Base-by-base conservation (phyloP, 495 filamentous ascomycete species). In the Penicillium coprophilum region DNA sequence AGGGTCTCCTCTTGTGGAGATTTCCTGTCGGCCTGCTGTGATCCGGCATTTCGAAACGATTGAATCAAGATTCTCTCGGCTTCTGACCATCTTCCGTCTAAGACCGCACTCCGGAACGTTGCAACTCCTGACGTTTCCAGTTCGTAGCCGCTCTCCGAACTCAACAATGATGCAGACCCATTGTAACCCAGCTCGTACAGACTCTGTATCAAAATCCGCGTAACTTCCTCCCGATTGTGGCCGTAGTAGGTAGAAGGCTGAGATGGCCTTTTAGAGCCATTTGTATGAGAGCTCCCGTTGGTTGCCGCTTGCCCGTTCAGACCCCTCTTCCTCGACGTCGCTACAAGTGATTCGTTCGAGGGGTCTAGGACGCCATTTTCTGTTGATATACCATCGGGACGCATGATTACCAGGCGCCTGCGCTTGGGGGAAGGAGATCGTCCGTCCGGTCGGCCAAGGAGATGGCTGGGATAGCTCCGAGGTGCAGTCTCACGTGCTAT, bases 161-260 rank as follows among this genome's bases (percentile, higher is more conserved):
- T 85, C 54, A 99, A 77, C 56, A 75, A 80, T 19, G 82, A 77
- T 31, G 95, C 94, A 23, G 93, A 87, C 6, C 72, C 77, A 53
- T 84, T 76, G 69, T 97, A 97, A 2, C 93, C 94, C 70, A 97
- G 72, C 69, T 97, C 94, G 21, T 82, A 78, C 46, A 99, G 73
- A 32, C 91, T 88, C 71, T 99, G 94, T 62, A 97, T 95, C 58
- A 97, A 71, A 50, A 99, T 89, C 49, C 94, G 80, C 7, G 94
- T 94, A 11, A 97, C 87, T 73, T 99, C 92, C 75, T 95, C 93
- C 65, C 91, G 86, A 68, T 92, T 86, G 67, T 99, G 93, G 20
- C 91, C 92, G 59, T 83, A 87, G 65, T 85, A 90, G 47, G 75
- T 75, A 11, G 74, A 55, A 58, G 68, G 62, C 8, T 65, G 60